Conservation (phyloP, 2,329 filamentous ascomycete genomes). For the Fusarium nelsonii region DNA sequence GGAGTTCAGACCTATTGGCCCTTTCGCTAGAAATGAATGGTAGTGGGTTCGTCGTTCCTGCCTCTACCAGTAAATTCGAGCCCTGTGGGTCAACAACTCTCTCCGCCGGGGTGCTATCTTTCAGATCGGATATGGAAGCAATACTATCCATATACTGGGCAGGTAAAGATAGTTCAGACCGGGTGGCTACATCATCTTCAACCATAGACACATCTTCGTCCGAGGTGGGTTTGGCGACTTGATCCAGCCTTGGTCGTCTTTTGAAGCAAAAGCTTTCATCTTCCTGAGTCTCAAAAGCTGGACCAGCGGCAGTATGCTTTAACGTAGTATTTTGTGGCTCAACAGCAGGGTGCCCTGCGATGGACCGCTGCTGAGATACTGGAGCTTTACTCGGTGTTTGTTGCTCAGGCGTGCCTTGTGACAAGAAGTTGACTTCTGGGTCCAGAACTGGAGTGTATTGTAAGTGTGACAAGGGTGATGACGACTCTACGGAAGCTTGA, state of each 20-base stretch:
- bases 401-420: conserved; percentile 16
- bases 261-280: conserved; percentile 53
- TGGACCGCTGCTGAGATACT: neutral
- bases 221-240: neutral
- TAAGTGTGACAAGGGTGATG: conserved; percentile 48
- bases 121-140: neutral
- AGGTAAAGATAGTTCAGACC: conserved; percentile 39
- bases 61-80: neutral
- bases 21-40: conserved; percentile 36
- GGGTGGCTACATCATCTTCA: conserved; percentile 23
- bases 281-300: conserved; percentile 48
- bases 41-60: conserved; percentile 28
- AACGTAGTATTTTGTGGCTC: neutral
- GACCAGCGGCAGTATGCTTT: neutral
- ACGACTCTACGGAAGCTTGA: conserved; percentile 44
- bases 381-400: conserved; percentile 21
- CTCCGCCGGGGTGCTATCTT: neutral
- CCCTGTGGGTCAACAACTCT: neutral
- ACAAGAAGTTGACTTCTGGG: conserved; percentile 6
- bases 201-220: neutral
- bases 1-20: conserved; percentile 15
- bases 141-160: conserved; percentile 9
- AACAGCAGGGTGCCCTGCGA: neutral
- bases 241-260: conserved; percentile 27
- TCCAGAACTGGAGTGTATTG: conserved; percentile 16